These are phyloP conservation scores for Mycena kentingensis DNA, from an alignment of 768 basidiomycete genomes.

Conservation along the genomic window DNA sequence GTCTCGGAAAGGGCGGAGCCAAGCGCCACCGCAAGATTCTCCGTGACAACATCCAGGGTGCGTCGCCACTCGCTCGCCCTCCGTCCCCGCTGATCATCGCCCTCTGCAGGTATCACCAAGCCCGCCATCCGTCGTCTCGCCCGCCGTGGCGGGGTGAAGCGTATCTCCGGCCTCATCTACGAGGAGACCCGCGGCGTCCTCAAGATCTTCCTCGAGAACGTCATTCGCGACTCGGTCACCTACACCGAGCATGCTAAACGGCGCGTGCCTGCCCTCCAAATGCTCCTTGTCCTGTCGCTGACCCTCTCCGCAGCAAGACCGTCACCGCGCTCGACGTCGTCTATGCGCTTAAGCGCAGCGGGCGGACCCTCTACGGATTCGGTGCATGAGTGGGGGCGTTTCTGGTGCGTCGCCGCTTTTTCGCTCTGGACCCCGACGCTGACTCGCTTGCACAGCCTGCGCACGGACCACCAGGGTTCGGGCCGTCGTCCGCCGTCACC, in stretches of 20 bases:
- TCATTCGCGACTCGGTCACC: slow-evolving; percentile 3
- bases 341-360: background rate
- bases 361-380: background rate
- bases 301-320: background rate
- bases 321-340: slow-evolving; percentile 4
- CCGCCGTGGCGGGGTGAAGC: slow-evolving; percentile 3
- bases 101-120: slow-evolving; percentile 1
- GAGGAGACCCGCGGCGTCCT: slow-evolving; percentile 2
- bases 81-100: background rate
- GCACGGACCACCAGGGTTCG: too few species aligned
- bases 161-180: slow-evolving; percentile 3
- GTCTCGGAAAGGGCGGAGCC: slow-evolving; percentile 78
- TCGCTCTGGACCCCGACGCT: too few species aligned
- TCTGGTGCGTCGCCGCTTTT: too few species aligned
- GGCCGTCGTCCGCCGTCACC: too few species aligned
- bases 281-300: background rate
- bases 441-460: too few species aligned
- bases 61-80: background rate
- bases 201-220: slow-evolving; percentile 6
- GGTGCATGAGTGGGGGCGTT: background rate
- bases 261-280: background rate
- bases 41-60: slow-evolving; percentile 60
- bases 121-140: slow-evolving; percentile 3
- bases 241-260: slow-evolving; percentile 3
- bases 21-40: slow-evolving; percentile 76